Evolutionary conservation across 345 rosid species (phyloP), one percentile per base, ranked within the genome.

Genomic region (Rhizophora apiculata): DNA sequence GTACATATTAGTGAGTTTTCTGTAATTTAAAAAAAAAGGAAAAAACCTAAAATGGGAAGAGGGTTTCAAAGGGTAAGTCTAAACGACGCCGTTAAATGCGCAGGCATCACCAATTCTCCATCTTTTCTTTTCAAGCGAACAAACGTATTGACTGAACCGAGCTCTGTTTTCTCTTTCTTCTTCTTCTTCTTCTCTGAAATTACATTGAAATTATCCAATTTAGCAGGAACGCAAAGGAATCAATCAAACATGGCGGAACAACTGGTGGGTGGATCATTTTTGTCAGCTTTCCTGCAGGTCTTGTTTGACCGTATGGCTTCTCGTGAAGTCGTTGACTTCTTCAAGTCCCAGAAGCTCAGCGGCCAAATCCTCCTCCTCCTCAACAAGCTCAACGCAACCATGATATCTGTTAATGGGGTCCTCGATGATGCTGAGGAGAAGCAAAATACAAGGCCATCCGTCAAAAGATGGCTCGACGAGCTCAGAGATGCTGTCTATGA

Each of bases 391-490:
- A 62, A 21, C 39, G 39, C 29, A 20, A 62, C 65, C 18, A 32
- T 62, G 51, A 62, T n/a, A 20, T 62, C 49, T 13, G 65, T 62
- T 34, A 34, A 34, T 21, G 26, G 43, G 24, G 27, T 62, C 4
- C 65, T 62, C 15, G 65, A 62, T 22, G 65, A 62, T 34, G 65
- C 65, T 13, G 65, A 62, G 27, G 51, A 34, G 48, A 62, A 36
- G 19, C 65, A 62, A 39, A 62, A 32, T 31, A 32, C 29, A 19
- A 62, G n/a, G 24, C 65, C 51, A 34, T 24, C 46, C n/a, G 65
- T 62, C 48, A 62, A 39, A 37, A 34, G 36, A 26, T 62, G 51
- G 65, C 49, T 62, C 19, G 49, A 62, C 39, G 65, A 62, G 8
- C 43, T 62, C 24, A 62, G 36, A n/a, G 65, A 62, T 62, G 65